phyloP scores from a whole-genome alignment of 345 rosid genomes.

The Anacardium occidentale region DNA sequence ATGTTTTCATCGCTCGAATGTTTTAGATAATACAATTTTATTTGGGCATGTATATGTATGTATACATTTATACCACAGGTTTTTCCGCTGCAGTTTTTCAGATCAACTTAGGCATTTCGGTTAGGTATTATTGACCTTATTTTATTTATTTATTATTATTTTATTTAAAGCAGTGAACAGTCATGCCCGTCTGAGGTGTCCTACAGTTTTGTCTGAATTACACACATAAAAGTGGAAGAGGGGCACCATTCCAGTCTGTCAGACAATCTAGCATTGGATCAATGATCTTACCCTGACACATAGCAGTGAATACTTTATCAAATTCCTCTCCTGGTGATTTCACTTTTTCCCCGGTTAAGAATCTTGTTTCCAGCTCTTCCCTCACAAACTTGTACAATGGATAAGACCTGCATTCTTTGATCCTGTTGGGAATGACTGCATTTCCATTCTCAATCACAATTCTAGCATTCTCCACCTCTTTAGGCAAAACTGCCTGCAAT shows the following conservation, averaged over 20 bases:
- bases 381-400: constrained; percentile 70
- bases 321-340: constrained; percentile 73
- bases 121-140: too few species aligned
- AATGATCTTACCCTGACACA: constrained; percentile 65
- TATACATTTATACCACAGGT: too few species aligned
- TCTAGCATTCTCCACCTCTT: constrained; percentile 61
- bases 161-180: too few species aligned
- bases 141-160: too few species aligned
- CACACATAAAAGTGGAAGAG: constrained; percentile 45
- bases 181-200: too few species aligned
- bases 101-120: too few species aligned
- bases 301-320: constrained; percentile 64
- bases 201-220: too few species aligned
- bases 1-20: too few species aligned
- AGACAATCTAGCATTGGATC: constrained; percentile 68
- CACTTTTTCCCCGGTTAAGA: constrained; percentile 59
- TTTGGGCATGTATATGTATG: too few species aligned
- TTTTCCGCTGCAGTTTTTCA: too few species aligned
- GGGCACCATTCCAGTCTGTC: constrained; percentile 69
- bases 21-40: too few species aligned
- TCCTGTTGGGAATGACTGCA: constrained; percentile 49
- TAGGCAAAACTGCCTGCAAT: constrained; percentile 49
- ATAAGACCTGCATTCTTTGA: constrained; percentile 69
- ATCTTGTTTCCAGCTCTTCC: constrained; percentile 49
- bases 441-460: constrained; percentile 44